These are phyloP conservation scores for Globisporangium takayamanum DNA, from an alignment of 352 stramenopile species.

Conservation along the genomic window DNA sequence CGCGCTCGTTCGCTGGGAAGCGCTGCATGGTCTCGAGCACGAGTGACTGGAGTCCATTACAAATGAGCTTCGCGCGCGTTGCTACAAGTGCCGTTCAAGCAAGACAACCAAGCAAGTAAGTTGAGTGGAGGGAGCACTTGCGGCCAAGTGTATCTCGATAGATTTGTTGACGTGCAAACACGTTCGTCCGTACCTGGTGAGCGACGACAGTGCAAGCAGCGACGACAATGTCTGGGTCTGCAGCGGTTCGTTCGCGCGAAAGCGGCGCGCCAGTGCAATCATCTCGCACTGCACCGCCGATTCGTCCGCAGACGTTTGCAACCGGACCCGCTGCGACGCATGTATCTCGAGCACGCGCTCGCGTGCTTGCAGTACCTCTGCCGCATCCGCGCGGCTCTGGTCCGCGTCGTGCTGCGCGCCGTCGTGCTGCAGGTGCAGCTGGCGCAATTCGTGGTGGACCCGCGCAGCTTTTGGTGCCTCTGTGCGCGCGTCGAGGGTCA, in stretches of 20 bases:
- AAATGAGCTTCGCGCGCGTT: constrained; percentile 18
- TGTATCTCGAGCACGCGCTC: constrained; percentile 8
- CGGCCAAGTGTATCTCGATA: background rate
- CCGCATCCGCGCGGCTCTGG: background rate
- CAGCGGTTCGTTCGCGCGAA: constrained; percentile 18
- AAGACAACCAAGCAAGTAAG: too few relatives aligned
- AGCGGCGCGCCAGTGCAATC: constrained; percentile 19
- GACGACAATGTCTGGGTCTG: constrained; percentile 20
- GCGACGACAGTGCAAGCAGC: constrained; percentile 3
- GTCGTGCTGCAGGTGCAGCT: constrained; percentile 5
- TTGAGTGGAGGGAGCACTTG: background rate
- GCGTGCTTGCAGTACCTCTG: constrained; percentile 8
- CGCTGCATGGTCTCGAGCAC: constrained; percentile 19
- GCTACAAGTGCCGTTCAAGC: background rate
- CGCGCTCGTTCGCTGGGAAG: constrained; percentile 12
- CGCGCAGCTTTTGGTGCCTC: constrained; percentile 17
- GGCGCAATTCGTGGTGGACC: constrained; percentile 17
- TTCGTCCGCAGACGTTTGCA: constrained; percentile 6
- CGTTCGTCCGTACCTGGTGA: constrained; percentile 4
- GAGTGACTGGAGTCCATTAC: constrained; percentile 18
- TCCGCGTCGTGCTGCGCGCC: constrained; percentile 17
- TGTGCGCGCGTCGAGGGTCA: background rate
- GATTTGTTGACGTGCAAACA: background rate
- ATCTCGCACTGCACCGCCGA: constrained; percentile 26
- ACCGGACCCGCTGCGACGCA: constrained; percentile 1